These are phyloP conservation scores for Aphanomyces euteiches DNA, from an alignment of 352 stramenopile species.

Conservation along the genomic window DNA sequence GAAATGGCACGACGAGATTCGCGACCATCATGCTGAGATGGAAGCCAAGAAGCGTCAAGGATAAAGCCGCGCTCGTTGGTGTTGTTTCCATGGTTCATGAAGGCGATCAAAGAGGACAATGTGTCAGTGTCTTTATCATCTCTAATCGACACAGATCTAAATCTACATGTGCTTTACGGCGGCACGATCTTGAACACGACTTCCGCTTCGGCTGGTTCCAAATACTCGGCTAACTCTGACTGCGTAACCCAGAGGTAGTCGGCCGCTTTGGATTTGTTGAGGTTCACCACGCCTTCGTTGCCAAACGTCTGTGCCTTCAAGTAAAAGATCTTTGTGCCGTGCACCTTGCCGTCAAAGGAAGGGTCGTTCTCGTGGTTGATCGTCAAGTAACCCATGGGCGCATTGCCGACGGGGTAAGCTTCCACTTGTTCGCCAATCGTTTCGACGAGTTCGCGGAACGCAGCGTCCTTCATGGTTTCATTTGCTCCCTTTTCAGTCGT, in stretches of 20 bases:
- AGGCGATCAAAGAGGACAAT: no score
- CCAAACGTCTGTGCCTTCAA: constrained; percentile 74
- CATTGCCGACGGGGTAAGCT: constrained; percentile 58
- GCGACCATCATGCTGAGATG: constrained; percentile 49
- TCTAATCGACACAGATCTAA: constrained; percentile 7
- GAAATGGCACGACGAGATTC: constrained; percentile 58
- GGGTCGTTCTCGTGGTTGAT: constrained; percentile 53
- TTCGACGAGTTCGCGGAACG: constrained; percentile 53
- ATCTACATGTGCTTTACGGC: constrained; percentile 34
- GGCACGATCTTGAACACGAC: constrained; percentile 82
- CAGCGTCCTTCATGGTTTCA: constrained; percentile 80
- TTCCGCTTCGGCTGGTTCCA: constrained; percentile 56
- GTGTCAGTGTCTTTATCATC: neutral
- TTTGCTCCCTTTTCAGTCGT: constrained; percentile 49
- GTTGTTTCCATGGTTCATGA: no score
- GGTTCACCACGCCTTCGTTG: constrained; percentile 46
- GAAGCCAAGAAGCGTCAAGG: constrained; percentile 23
- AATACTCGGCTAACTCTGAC: constrained; percentile 69
- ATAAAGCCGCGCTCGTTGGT: no score
- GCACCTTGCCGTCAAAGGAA: constrained; percentile 40
- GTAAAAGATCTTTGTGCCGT: constrained; percentile 85
- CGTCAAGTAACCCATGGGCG: constrained; percentile 70
- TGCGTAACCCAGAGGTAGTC: constrained; percentile 84
- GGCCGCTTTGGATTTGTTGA: constrained; percentile 54
- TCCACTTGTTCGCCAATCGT: constrained; percentile 48